Percentiles rank a stretch among this genome's conserved stretches.
Evolutionary conservation across 768 basidiomycete genomes (phyloP).

Genomic region (Trametes cingulata): DNA sequence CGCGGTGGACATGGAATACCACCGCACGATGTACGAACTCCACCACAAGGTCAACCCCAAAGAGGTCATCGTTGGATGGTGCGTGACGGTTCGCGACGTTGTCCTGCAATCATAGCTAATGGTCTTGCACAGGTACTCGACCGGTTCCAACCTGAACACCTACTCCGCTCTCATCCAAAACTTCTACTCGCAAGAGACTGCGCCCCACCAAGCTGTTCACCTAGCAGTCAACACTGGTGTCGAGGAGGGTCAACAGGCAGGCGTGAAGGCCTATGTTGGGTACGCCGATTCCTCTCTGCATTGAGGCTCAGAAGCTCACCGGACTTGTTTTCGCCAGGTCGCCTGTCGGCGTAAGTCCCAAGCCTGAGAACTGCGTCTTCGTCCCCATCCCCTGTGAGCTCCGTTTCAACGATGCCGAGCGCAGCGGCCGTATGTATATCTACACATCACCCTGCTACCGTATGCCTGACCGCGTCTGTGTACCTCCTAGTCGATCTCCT

Average conservation of each 20-base stretch:
- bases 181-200: constrained; percentile 92
- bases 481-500: constrained; percentile 70
- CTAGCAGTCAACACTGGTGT: constrained; percentile 87
- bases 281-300: constrained; percentile 34
- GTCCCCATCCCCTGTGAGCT: constrained; percentile 88
- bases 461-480: not conserved
- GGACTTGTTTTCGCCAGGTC: constrained; percentile 48
- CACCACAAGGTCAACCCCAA: constrained; percentile 81
- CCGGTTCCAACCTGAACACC: constrained; percentile 86
- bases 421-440: constrained; percentile 73
- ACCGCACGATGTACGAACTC: constrained; percentile 89
- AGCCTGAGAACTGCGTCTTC: constrained; percentile 95
- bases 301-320: not conserved
- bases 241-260: constrained; percentile 59
- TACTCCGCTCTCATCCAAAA: constrained; percentile 98
- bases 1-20: constrained; percentile 96
- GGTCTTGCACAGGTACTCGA: constrained; percentile 74
- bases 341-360: constrained; percentile 84
- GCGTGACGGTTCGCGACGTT: constrained; percentile 31
- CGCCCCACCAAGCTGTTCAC: constrained; percentile 87
- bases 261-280: constrained; percentile 89
- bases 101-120: not conserved
- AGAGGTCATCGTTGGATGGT: constrained; percentile 96
- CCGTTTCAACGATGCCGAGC: constrained; percentile 79
- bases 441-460: constrained; percentile 1